Conservation (phyloP, 352 stramenopile species). For the Phytophthora pistaciae region DNA sequence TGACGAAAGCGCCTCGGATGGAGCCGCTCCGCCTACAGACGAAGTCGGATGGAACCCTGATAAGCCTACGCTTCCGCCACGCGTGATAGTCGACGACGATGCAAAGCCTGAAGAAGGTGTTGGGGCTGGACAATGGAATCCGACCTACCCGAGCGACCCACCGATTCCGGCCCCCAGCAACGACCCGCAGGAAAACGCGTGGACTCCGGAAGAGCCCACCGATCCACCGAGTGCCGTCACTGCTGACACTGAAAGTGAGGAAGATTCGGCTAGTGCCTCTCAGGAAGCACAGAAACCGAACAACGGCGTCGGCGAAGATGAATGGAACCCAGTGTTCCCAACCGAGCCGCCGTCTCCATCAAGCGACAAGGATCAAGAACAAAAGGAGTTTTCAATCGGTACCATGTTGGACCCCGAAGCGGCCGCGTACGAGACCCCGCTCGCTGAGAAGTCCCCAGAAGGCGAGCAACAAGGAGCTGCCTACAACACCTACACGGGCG, state of each 20-base stretch:
- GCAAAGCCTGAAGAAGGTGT: conserved; percentile 2
- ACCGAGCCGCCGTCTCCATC: not conserved
- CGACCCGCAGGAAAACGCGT: not conserved
- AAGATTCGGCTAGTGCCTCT: not conserved
- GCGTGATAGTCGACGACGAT: conserved; percentile 1
- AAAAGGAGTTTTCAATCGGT: not conserved
- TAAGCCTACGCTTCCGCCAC: conserved; percentile 11
- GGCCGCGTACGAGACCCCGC: not conserved
- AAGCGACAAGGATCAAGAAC: not conserved
- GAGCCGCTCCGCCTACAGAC: not conserved
- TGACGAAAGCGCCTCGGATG: not conserved
- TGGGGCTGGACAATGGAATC: conserved; percentile 19
- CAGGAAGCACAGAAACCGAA: not conserved
- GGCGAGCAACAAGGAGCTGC: not conserved
- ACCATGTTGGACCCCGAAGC: not conserved
- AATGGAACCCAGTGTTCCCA: conserved; percentile 9
- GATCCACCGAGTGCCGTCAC: not conserved
- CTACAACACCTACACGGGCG: conserved; percentile 4
- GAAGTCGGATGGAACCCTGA: conserved; percentile 20
- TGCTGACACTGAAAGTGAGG: not conserved
- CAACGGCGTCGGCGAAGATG: conserved; percentile 1
- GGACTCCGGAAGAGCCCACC: conserved; percentile 15
- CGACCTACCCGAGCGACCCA: conserved; percentile 15
- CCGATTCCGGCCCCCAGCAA: conserved; percentile 2
- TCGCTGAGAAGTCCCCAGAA: not conserved